Percentiles rank a stretch among this genome's conserved stretches.
Evolutionary conservation across 768 basidiomycete genomes (phyloP).

Genomic region (Suillus variegatus): DNA sequence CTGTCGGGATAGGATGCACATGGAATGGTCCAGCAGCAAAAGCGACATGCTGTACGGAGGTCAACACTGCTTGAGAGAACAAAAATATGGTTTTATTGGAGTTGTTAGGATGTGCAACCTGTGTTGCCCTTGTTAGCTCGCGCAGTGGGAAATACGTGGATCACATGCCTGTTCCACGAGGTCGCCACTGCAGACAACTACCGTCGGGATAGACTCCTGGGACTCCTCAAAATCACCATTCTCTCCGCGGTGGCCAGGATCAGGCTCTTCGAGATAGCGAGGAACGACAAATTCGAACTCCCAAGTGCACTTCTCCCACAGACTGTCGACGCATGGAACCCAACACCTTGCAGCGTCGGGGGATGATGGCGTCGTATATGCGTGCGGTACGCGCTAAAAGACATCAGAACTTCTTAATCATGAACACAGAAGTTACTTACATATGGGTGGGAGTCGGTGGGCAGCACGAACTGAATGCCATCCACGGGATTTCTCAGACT

Average conservation of each 20-base stretch:
- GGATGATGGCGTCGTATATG: conserved; percentile 84
- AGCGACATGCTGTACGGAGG: conserved; percentile 94
- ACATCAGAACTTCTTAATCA: conserved; percentile 18
- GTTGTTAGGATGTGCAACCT: conserved; percentile 93
- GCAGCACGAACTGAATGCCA: conserved; percentile 82
- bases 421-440: conserved; percentile 48
- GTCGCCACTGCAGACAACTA: conserved; percentile 94
- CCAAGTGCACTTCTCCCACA: conserved; percentile 98
- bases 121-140: conserved; percentile 13
- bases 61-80: conserved; percentile 82
- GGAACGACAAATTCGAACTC: conserved; percentile 97
- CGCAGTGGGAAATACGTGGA: conserved; percentile 7
- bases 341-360: conserved; percentile 95
- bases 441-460: conserved; percentile 80
- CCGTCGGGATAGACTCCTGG: conserved; percentile 67
- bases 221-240: conserved; percentile 47
- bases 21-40: conserved; percentile 97
- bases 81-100: conserved; percentile 94
- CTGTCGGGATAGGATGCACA: conserved; percentile 65
- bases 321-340: conserved; percentile 95
- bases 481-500: conserved; percentile 81
- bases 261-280: conserved; percentile 66
- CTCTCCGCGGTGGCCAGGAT: conserved; percentile 36
- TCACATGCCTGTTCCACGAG: conserved; percentile 83
- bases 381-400: conserved; percentile 85